Base-by-base conservation (phyloP, 2,329 filamentous ascomycete species). In the Ophiocordyceps sinensis region DNA sequence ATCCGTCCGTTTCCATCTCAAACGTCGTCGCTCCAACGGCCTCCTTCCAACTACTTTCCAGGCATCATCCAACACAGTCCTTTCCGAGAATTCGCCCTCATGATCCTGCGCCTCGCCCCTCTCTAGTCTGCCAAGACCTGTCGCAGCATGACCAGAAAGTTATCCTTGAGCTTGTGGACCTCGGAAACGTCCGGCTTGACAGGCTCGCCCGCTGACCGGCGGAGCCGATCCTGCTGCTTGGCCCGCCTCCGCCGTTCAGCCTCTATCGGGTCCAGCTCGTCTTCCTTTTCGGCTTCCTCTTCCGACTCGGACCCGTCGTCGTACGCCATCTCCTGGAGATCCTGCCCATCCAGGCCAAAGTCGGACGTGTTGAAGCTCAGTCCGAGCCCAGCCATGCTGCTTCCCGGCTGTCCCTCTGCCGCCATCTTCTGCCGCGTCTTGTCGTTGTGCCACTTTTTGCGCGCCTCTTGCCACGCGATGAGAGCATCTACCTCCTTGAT, bases 351-450 rank as follows among this genome's bases (percentile, higher is more conserved):
- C 17, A 98, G 66, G 0, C 91, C 91, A 64, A 98, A 98, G 62
- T 98, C 91, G 38, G 75, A 77, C 19, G 82, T 80, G 53, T 73
- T 79, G 64, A 96, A 93, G 13, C 60, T 66, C 48, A 70, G 66
- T 21, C 67, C 76, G 9, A 71, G 74, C 7, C 71, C 70, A 40
- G 65, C 60, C 43, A 71, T 60, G 23, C 69, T 68, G 15, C 63
- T 61, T 40, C 64, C 66, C 10, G 58, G 57, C 31, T 67, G 66
- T 6, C 69, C 68, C 53, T 89, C 87, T 2, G 86, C 87, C 0
- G 91, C 91, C 91, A 98, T 96, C 71, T 98, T 98, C 66, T 96
- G 91, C 41, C 88, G 71, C 9, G 91, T 98, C 71, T 98, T 98
- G 63, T 94, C 86, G 45, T 89, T 79, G 58, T 98, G 91, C 91